These are phyloP conservation scores for Aspergillus brunneoviolaceus DNA, from an alignment of 2,329 filamentous ascomycete genomes.

Conservation along the genomic window DNA sequence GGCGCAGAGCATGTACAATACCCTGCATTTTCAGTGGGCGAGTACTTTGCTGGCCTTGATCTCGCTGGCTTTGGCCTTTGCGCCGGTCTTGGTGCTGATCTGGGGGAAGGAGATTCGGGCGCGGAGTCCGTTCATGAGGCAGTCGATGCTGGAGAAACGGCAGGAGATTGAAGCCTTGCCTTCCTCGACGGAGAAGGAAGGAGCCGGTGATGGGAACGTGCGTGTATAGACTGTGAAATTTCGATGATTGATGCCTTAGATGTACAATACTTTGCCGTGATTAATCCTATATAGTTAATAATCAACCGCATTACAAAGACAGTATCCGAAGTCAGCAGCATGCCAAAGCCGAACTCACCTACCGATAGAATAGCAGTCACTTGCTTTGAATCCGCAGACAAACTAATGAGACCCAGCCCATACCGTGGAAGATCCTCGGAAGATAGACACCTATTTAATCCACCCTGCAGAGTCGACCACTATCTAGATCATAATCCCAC, in stretches of 20 bases:
- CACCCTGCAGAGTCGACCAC: no score
- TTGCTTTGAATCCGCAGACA: no score
- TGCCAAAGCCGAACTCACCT: no score
- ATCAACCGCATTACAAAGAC: no score
- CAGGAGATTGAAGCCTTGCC: neutral
- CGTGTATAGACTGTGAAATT: neutral
- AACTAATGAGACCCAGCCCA: no score
- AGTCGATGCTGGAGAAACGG: slow-evolving; percentile 10
- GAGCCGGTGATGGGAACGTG: neutral
- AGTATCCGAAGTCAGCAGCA: no score
- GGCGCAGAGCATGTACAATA: slow-evolving; percentile 37
- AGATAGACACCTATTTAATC: no score
- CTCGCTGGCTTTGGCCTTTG: slow-evolving; percentile 33
- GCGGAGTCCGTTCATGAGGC: slow-evolving; percentile 4
- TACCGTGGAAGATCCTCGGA: no score
- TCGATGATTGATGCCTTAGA: neutral
- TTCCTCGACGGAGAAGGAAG: neutral
- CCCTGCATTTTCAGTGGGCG: slow-evolving; percentile 42
- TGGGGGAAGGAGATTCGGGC: slow-evolving; percentile 12
- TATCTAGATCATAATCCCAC: no score
- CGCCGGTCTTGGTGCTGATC: slow-evolving; percentile 25
- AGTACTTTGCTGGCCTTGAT: slow-evolving; percentile 42
- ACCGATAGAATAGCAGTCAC: no score
- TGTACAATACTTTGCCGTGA: neutral
- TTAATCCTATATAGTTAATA: neutral